Conservation (phyloP, 1,284 basidiomycete genomes). For the Sporisorium exsertum region DNA sequence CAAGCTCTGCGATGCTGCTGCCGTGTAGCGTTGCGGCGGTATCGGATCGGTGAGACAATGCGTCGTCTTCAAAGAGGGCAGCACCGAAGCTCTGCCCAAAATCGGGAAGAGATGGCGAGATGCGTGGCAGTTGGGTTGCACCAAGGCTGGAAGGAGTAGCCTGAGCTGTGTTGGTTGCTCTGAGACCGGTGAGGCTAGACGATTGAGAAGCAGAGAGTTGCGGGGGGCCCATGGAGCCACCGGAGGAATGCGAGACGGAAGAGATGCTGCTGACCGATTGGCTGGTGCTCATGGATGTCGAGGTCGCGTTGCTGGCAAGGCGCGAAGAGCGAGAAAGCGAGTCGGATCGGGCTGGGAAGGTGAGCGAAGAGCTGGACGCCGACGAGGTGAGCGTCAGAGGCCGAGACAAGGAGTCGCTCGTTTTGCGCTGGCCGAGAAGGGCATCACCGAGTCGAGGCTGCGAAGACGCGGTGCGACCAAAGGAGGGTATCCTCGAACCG, state of each 20-base stretch:
- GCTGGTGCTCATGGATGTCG: slow-evolving; percentile 23
- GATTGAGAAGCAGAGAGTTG: slow-evolving; percentile 32
- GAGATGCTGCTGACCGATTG: slow-evolving; percentile 26
- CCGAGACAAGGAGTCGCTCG: slow-evolving; percentile 38
- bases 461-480: slow-evolving; percentile 29
- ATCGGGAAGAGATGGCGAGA: slow-evolving; percentile 46
- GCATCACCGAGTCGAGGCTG: slow-evolving; percentile 51
- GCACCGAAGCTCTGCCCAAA: slow-evolving; percentile 43
- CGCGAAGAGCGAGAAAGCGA: slow-evolving; percentile 30
- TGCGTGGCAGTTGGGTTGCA: slow-evolving; percentile 11
- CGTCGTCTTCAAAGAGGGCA: slow-evolving; percentile 32
- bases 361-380: slow-evolving; percentile 36
- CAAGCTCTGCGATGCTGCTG: slow-evolving; percentile 37
- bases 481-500: slow-evolving; percentile 43
- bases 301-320: slow-evolving; percentile 14
- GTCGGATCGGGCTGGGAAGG: slow-evolving; percentile 39
- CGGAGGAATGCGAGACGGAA: slow-evolving; percentile 37
- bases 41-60: slow-evolving; percentile 6
- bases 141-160: neutral
- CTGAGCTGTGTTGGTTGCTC: slow-evolving; percentile 2
- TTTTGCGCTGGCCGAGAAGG: slow-evolving; percentile 45
- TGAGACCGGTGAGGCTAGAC: slow-evolving; percentile 9
- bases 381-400: slow-evolving; percentile 29
- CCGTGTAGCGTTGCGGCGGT: slow-evolving; percentile 7
- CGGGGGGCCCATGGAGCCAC: slow-evolving; percentile 45